Evolutionary conservation across 768 basidiomycete species (phyloP).

Genomic region (Favolaschia claudopus): DNA sequence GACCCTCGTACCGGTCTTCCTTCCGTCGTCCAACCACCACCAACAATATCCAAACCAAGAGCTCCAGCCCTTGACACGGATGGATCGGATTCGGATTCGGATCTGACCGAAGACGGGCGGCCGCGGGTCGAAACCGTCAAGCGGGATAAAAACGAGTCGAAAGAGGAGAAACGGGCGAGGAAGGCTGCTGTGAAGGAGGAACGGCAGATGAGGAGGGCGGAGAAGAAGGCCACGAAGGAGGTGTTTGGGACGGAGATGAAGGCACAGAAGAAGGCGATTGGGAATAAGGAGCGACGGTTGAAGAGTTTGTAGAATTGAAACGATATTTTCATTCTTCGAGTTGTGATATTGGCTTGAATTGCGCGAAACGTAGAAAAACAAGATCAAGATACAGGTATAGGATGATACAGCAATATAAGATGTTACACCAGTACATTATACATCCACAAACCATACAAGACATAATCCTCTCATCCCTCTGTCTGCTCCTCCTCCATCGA

Average conservation of each 20-base stretch:
- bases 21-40: conserved; percentile 44
- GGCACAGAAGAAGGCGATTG: conserved; percentile 61
- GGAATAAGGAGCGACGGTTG: conserved; percentile 51
- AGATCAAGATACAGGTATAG: no score
- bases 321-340: conserved; percentile 17
- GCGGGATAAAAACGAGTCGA: conserved; percentile 78
- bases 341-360: conserved; percentile 24
- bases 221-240: conserved; percentile 74
- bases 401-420: no score
- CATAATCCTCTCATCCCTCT: no score
- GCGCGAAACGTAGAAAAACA: no score
- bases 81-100: conserved; percentile 38
- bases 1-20: conserved; percentile 85
- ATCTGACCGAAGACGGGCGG: conserved; percentile 15
- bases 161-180: conserved; percentile 75
- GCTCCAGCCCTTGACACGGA: conserved; percentile 8
- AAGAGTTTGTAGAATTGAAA: conserved; percentile 55
- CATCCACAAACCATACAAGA: no score
- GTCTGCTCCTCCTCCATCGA: conserved; percentile 23
- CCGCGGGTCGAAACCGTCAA: conserved; percentile 58
- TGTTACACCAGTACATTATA: no score
- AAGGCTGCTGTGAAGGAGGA: conserved; percentile 75
- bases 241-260: conserved; percentile 69
- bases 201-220: conserved; percentile 66
- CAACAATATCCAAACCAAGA: conserved; percentile 27